Percentiles rank a stretch among this genome's conserved stretches.
These are phyloP conservation scores for Sporormia fimetaria DNA, from an alignment of 495 filamentous ascomycete species.

Conservation along the genomic window DNA sequence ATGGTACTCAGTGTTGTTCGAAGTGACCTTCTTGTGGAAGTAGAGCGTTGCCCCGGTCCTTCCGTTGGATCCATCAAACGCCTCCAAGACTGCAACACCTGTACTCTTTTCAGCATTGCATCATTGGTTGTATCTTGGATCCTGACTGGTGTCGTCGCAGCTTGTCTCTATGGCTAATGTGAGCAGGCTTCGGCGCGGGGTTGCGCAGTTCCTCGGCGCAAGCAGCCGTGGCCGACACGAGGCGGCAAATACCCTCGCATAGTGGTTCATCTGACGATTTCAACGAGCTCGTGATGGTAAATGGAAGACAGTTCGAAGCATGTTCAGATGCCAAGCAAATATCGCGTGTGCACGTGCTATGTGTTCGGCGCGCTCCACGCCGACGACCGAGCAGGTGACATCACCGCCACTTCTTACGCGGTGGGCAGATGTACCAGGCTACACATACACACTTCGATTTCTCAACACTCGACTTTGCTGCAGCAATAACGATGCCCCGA, in stretches of 20 bases:
- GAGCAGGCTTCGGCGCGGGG: slow-evolving; percentile 34
- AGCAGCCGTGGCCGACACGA: background rate
- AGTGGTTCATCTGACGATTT: too few relatives aligned
- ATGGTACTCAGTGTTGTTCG: slow-evolving; percentile 54
- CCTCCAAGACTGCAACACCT: too few relatives aligned
- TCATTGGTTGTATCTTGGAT: slow-evolving; percentile 49
- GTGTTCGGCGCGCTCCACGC: too few relatives aligned
- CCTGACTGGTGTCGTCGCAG: slow-evolving; percentile 94
- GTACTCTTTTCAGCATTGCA: too few relatives aligned
- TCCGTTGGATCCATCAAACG: background rate
- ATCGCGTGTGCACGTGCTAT: too few relatives aligned
- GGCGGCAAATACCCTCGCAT: background rate
- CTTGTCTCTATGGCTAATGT: slow-evolving; percentile 90
- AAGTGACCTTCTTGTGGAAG: slow-evolving; percentile 74
- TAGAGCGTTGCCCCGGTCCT: slow-evolving; percentile 39
- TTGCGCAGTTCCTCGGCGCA: background rate
- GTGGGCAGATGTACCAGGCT: too few relatives aligned
- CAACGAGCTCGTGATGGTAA: too few relatives aligned
- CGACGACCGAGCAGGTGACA: too few relatives aligned
- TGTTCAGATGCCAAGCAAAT: too few relatives aligned
- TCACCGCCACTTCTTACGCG: too few relatives aligned
- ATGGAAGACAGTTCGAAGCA: too few relatives aligned
- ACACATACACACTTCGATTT: too few relatives aligned
- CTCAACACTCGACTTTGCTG: slow-evolving; percentile 7
- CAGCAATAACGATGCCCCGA: background rate